phyloP scores from a whole-genome alignment of 768 basidiomycete species.

The Botryobasidium botryosum region DNA sequence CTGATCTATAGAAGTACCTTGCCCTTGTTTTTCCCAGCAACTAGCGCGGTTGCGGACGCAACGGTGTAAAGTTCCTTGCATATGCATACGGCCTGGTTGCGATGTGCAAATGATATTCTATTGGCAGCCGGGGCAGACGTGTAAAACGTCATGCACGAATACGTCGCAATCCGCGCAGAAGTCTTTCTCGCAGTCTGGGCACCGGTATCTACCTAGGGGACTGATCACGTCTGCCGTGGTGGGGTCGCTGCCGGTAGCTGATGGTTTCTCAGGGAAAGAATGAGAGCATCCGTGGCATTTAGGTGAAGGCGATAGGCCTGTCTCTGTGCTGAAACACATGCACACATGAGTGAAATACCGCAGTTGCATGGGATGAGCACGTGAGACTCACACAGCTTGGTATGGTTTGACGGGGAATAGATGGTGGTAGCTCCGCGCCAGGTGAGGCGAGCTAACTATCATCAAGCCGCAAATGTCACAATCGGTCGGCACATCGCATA shows the following conservation, averaged over 20 bases:
- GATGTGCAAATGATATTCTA: too few species aligned
- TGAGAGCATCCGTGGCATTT: conserved; percentile 69
- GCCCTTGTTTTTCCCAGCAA: too few species aligned
- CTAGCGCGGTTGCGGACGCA: too few species aligned
- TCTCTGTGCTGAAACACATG: conserved; percentile 3
- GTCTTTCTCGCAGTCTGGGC: conserved; percentile 68
- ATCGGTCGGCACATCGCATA: conserved; percentile 97
- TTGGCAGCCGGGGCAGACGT: conserved; percentile 62
- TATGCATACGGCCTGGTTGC: too few species aligned
- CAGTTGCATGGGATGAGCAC: background rate
- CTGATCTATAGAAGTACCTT: too few species aligned
- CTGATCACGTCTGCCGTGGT: conserved; percentile 47
- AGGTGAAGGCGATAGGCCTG: background rate
- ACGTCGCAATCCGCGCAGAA: conserved; percentile 96
- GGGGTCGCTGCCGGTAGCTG: conserved; percentile 23
- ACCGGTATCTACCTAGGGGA: conserved; percentile 73
- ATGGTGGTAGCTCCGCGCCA: conserved; percentile 90
- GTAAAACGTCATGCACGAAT: conserved; percentile 88
- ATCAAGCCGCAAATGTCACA: conserved; percentile 94
- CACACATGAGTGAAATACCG: conserved; percentile 8
- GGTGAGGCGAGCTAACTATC: conserved; percentile 95
- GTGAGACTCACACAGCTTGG: conserved; percentile 49
- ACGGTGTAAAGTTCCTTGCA: too few species aligned
- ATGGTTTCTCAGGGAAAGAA: conserved; percentile 36
- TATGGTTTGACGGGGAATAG: conserved; percentile 88